Percentiles rank a stretch among this genome's conserved stretches.
Evolutionary conservation across 805 yeast species (phyloP).

Genomic region (Brettanomyces naardenensis): DNA sequence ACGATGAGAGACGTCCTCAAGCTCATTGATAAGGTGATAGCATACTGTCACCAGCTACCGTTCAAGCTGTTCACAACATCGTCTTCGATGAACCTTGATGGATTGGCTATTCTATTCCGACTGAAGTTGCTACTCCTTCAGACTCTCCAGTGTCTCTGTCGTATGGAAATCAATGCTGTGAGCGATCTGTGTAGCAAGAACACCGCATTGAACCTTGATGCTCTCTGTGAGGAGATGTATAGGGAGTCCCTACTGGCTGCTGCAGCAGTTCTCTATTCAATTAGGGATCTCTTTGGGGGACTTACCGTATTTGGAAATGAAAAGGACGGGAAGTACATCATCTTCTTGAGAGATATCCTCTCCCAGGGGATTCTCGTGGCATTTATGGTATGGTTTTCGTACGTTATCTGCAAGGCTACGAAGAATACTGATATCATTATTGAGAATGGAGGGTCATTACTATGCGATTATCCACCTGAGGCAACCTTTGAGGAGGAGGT

Average conservation of each 20-base stretch:
- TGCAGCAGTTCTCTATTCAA: constrained; percentile 7
- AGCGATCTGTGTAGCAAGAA: background rate
- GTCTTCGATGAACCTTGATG: background rate
- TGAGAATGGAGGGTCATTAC: too few relatives aligned
- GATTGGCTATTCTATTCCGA: background rate
- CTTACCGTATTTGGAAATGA: background rate
- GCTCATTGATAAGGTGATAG: constrained; percentile 1
- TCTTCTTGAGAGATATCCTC: too few relatives aligned
- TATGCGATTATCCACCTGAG: too few relatives aligned
- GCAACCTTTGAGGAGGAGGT: too few relatives aligned
- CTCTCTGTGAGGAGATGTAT: background rate
- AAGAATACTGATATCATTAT: too few relatives aligned
- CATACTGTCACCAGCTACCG: background rate
- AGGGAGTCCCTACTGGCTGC: background rate
- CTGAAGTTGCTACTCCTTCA: background rate
- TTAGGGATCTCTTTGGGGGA: constrained; percentile 1
- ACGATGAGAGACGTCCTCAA: background rate
- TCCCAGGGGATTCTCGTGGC: too few relatives aligned
- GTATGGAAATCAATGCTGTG: background rate
- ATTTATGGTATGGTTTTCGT: too few relatives aligned
- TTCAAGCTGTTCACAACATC: background rate
- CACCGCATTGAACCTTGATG: background rate
- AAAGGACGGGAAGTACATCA: too few relatives aligned
- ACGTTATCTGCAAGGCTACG: too few relatives aligned
- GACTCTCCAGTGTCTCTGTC: background rate